Evolutionary conservation across 148 eudicot species (phyloP), one percentile per base, ranked within the genome.

Genomic region (Mesembryanthemum crystallinum): DNA sequence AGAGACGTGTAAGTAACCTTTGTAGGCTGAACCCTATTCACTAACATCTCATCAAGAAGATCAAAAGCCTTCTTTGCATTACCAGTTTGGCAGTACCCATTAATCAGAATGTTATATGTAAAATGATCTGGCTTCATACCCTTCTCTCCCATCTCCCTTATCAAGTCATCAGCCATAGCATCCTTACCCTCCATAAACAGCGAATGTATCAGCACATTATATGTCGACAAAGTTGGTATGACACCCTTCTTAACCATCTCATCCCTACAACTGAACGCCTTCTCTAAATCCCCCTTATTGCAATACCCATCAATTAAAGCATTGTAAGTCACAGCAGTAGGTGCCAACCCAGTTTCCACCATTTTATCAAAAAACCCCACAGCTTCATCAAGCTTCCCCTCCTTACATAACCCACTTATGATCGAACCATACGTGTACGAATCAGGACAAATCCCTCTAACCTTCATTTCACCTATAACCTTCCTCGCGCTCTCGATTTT

Each of bases 1-100:
- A 89, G 88, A 32, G 92, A 88, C n/a, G 97, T 92, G 73, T 92
- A 92, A 32, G 94, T 92, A 73, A 84, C 84, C 67, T 72, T 81
- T 13, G 92, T 84, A 66, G 97, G 94, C 64, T 84, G 83, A 82
- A 89, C 80, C 60, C 87, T 83, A 73, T 77, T 83, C 35, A 55
- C 78, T 76, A 87, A 35, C 94, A 92, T 88, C 79, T 89, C 91
- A 74, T 92, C 90, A 57, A 73, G 84, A 30, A 89, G 80, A 37
- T 70, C 74, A 73, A 92, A 85, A 29, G 92, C 97, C 76, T 83
- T 83, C 76, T 76, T 82, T 8, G 80, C 82, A 69, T 87, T 85
- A 29, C 92, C 88, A 57, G 87, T 78, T 78, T 87, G 88, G 67
- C 92, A 86, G 77, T 85, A 85, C 47, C 89, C 86, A 67, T 90